Evolutionary conservation across 2,329 filamentous ascomycete genomes (phyloP).

Genomic region (Leptographium lundbergii): DNA sequence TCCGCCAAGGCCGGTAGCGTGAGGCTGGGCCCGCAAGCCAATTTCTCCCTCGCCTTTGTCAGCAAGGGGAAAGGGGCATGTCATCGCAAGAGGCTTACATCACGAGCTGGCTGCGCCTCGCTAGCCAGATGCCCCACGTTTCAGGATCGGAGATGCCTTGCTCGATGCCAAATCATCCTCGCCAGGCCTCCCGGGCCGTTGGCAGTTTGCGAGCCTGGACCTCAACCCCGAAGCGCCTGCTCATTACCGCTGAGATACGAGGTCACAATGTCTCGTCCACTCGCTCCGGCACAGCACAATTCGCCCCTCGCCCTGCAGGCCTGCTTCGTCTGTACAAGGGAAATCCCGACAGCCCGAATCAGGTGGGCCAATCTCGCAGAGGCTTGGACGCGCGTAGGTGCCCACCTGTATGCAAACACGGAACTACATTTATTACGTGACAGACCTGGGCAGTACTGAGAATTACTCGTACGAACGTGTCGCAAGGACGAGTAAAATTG

Average conservation of each 20-base stretch:
- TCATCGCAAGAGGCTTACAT: neutral
- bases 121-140: neutral
- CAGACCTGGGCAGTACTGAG: too few relatives aligned
- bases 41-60: neutral
- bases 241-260: neutral
- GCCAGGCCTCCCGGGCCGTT: neutral
- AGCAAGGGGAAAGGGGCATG: neutral
- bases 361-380: neutral
- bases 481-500: too few relatives aligned
- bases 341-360: neutral
- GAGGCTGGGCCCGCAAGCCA: slow-evolving; percentile 4
- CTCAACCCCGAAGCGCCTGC: neutral
- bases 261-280: neutral
- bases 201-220: neutral
- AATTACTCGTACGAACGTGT: too few relatives aligned
- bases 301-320: neutral
- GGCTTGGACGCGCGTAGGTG: neutral
- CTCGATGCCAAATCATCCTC: neutral
- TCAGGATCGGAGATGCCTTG: neutral
- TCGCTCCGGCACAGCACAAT: too few relatives aligned
- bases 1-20: slow-evolving; percentile 6
- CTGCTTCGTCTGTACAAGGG: neutral
- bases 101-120: neutral
- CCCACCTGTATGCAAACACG: neutral
- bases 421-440: too few relatives aligned